Base-by-base conservation (phyloP, 2,329 filamentous ascomycete species). In the Ophiostoma novo-ulmi region DNA sequence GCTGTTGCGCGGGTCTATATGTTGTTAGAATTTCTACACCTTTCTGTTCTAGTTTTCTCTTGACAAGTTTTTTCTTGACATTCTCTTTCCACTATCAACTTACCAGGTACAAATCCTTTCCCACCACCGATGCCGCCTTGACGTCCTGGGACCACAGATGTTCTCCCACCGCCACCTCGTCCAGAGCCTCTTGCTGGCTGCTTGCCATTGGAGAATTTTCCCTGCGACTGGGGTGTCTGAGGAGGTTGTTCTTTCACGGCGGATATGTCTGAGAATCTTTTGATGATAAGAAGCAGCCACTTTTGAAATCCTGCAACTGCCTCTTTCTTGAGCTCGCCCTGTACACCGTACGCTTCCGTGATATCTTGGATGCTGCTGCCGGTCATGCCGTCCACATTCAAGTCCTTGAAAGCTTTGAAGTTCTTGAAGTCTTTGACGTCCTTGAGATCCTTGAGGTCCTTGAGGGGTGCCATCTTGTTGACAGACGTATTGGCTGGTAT, bases 261-360 rank as follows among this genome's bases (percentile, higher is more conserved):
- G 58, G 85, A 84, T 22, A 93, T 84, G 48, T 95, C 90, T 22
- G 88, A 87, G 35, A 97, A 82, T 17, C 93, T 87, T 71, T 87
- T 84, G 58, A 92, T 81, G 11, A 97, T 86, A 14, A 83, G 82
- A 6, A 87, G 84, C 75, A 92, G 87, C 94, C 94, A 98, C 74
- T 92, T 90, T 71, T 91, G 88, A 77, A 94, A 97, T 77, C 90
- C 88, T 7, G 84, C 81, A 5, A 96, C 78, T 1, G 89, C 85
- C 70, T 90, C 88, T 73, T 86, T 88, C 80, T 89, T 93, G 75
- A 93, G 80, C 75, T 92, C 89, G 44, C 79, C 80, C 70, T 82
- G 80, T 31, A 75, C 75, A 38, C 78, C 76, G 5, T 85, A 70
- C 89, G 88, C 73, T 85, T 87, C 81, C 88, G 92, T 75, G 91